Evolutionary conservation across 2,329 filamentous ascomycete species (phyloP).

Genomic region (Xylaria multiplex): DNA sequence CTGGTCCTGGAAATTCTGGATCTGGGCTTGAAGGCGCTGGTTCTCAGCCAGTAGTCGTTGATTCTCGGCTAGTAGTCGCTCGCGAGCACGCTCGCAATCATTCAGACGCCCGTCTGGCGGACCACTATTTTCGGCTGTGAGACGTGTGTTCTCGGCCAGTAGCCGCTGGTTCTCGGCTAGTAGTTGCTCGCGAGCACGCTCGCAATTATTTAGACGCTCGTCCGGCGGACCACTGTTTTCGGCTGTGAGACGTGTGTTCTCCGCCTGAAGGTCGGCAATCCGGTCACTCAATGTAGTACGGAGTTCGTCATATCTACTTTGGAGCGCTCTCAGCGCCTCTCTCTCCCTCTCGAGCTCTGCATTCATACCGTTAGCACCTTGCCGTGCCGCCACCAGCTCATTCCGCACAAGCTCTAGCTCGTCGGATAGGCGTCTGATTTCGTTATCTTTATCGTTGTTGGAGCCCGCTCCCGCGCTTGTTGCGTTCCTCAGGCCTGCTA

Average conservation of each 20-base stretch:
- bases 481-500: slow-evolving; percentile 1
- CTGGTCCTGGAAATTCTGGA: neutral
- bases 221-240: neutral
- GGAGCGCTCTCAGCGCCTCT: too few species aligned
- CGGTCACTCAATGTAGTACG: too few species aligned
- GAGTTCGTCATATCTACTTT: neutral
- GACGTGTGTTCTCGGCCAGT: neutral
- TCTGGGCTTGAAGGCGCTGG: neutral
- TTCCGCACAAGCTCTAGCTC: neutral
- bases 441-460: neutral
- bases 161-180: neutral
- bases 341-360: neutral
- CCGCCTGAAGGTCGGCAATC: neutral
- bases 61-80: neutral
- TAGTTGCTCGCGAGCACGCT: neutral
- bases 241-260: neutral
- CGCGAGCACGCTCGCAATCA: neutral
- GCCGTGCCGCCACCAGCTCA: neutral
- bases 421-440: neutral
- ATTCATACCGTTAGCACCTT: neutral
- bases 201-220: neutral
- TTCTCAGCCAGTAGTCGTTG: neutral
- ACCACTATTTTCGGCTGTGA: neutral
- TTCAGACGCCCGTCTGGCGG: neutral
- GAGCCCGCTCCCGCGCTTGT: neutral